Evolutionary conservation across 768 basidiomycete genomes (phyloP), one percentile per base, ranked within the genome.

Genomic region (Macrolepiota dolichaula): DNA sequence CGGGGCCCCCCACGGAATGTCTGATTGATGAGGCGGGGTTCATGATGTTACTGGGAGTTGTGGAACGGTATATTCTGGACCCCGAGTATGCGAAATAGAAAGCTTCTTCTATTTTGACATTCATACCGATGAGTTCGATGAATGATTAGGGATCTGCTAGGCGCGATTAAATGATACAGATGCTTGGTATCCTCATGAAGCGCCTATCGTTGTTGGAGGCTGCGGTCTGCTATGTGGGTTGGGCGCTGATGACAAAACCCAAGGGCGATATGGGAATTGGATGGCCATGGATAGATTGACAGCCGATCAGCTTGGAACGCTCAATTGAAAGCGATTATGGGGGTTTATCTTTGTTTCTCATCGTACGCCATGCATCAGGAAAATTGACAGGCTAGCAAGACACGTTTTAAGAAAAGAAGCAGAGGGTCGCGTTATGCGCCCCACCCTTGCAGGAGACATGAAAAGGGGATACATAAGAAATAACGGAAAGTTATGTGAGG

Each of bases 11-110:
- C 13, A 19, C 27, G 37, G 62, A 32, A 32, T 60, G 49, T 50
- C 51, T 69, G 52, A 62, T 76, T 46, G 77, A 79, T 68, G 75
- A 78, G 37, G 69, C 74, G 50, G 73, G 66, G 44, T 74, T 75
- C 61, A 70, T 67, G 51, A 78, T 79, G 74, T 55, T 80, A 35
- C 65, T 80, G 54, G 74, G 72, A 13, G 70, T 75, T 3, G 69
- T 77, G 17, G 79, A 79, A 58, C 70, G 71, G 51, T 76, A 71
- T 55, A 56, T 65, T 22, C 32, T 63, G 44, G 56, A 54, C 44
- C 53, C 52, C 46, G 52, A 38, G 52, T 54, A 38, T 38, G 19
- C 13, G 29, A 38, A 25, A 56, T 76, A 71, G 71, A 67, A 54
- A 27, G 53, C 35, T 36, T 47, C 35, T 32, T 44, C 42, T 44